Evolutionary conservation across 106 monocot species (phyloP), one percentile per base, ranked within the genome.

Genomic region (Apostasia shenzhenica): DNA sequence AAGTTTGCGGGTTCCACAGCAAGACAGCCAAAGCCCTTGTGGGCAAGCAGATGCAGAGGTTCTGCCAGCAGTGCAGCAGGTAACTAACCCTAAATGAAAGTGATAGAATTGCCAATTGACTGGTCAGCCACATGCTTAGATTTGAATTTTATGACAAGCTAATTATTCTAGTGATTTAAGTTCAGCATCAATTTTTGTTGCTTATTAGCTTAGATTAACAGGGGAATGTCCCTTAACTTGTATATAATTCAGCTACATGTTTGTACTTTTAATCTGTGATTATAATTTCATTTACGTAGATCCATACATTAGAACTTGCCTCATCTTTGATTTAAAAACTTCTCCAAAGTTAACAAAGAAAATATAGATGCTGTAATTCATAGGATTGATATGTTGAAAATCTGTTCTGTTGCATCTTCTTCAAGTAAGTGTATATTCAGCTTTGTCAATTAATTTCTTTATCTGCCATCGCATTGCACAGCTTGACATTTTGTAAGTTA

Each of bases 41-140:
- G 1, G 87, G 77, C 43, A 90, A 88, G 60, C 93, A 93, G 80
- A 88, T 93, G 93, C 99, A 99, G 77, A 83, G 99, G 67, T 99
- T 99, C 75, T 99, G 99, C 67, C 99, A 99, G 68, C 99, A 99
- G 93, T 99, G 99, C 63, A 99, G 99, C 83, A 87, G 99, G 99
- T 99, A 83, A 62, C n/a, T 45, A 1, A 45, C 41, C 45, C 45
- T 26, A 26, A 26, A 26, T 26, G 26, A 26, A 26, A 26, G 26
- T 26, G 26, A 26, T 26, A 26, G 26, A 26, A 26, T 26, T 26
- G 26, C 26, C 26, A 26, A 26, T 26, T 26, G 26, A 26, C 26
- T 26, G 26, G 26, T 26, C 26, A 26, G 26, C 26, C 26, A 26
- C 26, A 26, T 26, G 26, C 26, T 26, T 26, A 26, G 26, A 26